Base-by-base conservation (phyloP, 768 basidiomycete species). In the Mycena leptocephala region DNA sequence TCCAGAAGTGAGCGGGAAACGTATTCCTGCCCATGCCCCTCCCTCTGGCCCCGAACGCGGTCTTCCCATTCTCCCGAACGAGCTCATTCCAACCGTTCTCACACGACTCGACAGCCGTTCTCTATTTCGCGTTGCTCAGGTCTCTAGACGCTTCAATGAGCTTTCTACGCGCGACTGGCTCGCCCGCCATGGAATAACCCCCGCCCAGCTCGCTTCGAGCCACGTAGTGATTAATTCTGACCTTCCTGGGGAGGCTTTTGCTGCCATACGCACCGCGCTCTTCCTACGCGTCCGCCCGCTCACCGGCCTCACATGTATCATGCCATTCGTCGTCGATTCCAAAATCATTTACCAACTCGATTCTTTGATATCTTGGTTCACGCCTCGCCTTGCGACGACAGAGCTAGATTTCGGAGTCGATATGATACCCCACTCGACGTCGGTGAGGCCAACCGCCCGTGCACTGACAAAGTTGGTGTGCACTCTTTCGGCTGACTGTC, bases 141-240 rank as follows among this genome's bases (percentile, higher is more conserved):
- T 76, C 5, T 71, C 75, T 5, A 37, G 37, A 22, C 75, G 62
- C n/a, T 76, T 76, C 64, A 66, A 76, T 48, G 70, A 71, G 58
- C 33, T 76, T 20, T 65, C 75, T 26, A 71, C 70, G 13, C 67
- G 68, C 24, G 41, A 7, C 2, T 70, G 63, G 63, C 69, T 76
- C 8, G 30, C 51, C 5, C 46, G 61, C 1, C 64, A 71, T 51
- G 72, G 72, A 35, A 66, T 76, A 8, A 70, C 48, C 13, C 33
- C 55, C 16, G 56, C 51, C 16, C 61, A 70, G 37, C 35, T 68
- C 4, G 62, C 59, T 0, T 41, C 61, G 0, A 67, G 67, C 22
- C 59, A 69, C 2, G 46, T 43, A 3, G 26, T 63, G 10, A 46
- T 75, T 35, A 9, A 39, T 0, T 65, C 72, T 11, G 33, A 59